Evolutionary conservation across 768 basidiomycete genomes (phyloP).

Genomic region (Baorangia bicolor): DNA sequence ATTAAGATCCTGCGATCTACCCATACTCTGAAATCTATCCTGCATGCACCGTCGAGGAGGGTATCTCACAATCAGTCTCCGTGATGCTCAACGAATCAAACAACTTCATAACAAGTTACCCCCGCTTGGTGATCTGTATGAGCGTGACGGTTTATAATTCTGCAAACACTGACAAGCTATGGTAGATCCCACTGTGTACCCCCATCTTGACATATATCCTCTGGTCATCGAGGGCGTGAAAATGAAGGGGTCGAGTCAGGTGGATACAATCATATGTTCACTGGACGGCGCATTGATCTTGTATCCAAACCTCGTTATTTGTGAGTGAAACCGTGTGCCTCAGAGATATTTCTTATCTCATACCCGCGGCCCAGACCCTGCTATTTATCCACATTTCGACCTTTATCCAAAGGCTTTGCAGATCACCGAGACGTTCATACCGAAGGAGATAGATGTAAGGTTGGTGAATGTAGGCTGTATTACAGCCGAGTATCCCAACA

Average conservation of each 20-base stretch:
- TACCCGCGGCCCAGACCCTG: constrained; percentile 32
- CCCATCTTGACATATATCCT: constrained; percentile 43
- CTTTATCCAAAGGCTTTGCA: constrained; percentile 36
- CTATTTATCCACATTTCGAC: constrained; percentile 41
- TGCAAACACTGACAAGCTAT: constrained; percentile 3
- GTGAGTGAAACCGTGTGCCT: constrained; percentile 5
- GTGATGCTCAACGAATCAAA: background rate
- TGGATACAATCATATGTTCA: background rate
- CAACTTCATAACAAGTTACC: constrained; percentile 25
- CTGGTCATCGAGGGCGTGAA: background rate
- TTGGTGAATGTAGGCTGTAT: constrained; percentile 6
- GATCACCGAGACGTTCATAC: constrained; percentile 48
- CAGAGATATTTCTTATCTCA: background rate
- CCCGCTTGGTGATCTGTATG: constrained; percentile 39
- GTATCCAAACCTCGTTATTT: constrained; percentile 19
- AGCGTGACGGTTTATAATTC: background rate
- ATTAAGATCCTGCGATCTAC: constrained; percentile 39
- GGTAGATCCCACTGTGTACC: constrained; percentile 41
- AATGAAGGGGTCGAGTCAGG: background rate
- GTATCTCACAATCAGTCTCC: background rate
- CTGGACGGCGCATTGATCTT: background rate
- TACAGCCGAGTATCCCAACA: constrained; percentile 22
- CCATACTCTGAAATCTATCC: constrained; percentile 45
- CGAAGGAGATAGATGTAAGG: constrained; percentile 38
- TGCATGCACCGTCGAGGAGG: constrained; percentile 3